These are phyloP conservation scores for Endothia cerciana DNA, from an alignment of 2,329 filamentous ascomycete species.

Conservation along the genomic window DNA sequence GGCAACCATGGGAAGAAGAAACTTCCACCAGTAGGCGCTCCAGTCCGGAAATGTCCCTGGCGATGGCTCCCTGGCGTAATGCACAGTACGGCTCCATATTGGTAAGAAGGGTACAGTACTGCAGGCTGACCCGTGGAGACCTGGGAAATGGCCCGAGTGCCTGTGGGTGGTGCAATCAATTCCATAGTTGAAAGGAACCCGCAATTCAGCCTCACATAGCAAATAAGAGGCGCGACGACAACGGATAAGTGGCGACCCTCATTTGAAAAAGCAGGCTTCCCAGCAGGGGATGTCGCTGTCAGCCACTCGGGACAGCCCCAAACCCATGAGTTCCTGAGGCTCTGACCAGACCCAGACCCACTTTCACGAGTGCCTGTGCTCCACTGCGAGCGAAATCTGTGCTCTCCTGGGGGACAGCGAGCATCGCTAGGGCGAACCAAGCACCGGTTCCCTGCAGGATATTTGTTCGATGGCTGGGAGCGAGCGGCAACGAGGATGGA, in stretches of 20 bases:
- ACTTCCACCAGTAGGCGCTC: background rate
- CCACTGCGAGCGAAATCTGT: background rate
- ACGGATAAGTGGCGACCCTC: constrained; percentile 25
- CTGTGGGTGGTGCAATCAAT: constrained; percentile 11
- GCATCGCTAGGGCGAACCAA: constrained; percentile 16
- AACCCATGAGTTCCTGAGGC: constrained; percentile 20
- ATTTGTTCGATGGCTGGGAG: constrained; percentile 4
- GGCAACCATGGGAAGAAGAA: background rate
- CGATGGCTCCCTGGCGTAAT: background rate
- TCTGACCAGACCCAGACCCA: constrained; percentile 21
- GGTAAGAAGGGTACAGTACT: background rate
- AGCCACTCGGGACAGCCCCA: constrained; percentile 27
- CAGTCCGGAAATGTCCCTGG: constrained; percentile 6
- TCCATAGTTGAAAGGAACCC: constrained; percentile 9
- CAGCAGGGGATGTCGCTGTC: constrained; percentile 21
- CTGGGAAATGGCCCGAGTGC: constrained; percentile 22
- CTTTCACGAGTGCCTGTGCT: constrained; percentile 17
- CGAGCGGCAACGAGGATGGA: constrained; percentile 1
- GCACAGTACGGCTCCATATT: constrained; percentile 6
- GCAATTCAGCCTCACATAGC: constrained; percentile 24
- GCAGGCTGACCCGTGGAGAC: constrained; percentile 15
- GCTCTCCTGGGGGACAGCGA: constrained; percentile 3
- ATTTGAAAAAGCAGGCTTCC: constrained; percentile 25
- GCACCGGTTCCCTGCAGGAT: background rate
- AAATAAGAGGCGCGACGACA: constrained; percentile 19